Evolutionary conservation across 75 land plant species (phyloP).

Genomic region (Ceratopteris richardii): DNA sequence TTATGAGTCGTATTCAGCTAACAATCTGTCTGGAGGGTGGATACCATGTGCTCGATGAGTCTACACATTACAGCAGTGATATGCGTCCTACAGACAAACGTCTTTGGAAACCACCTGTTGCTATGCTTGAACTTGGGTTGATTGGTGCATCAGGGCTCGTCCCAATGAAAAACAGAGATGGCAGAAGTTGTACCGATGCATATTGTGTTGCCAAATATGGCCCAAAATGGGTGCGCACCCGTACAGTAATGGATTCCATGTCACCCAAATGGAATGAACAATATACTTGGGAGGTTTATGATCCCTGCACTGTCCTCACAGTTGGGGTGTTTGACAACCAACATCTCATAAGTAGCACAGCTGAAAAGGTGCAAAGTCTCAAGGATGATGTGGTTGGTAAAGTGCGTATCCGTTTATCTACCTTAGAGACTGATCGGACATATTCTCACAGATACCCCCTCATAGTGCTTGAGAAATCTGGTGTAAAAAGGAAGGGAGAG

Average conservation of each 20-base stretch:
- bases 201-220: slow-evolving; percentile 54
- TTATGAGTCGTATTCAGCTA: slow-evolving; percentile 16
- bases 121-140: slow-evolving; percentile 39
- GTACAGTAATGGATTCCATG: slow-evolving; percentile 33
- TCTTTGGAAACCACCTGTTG: slow-evolving; percentile 29
- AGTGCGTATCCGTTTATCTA: slow-evolving; percentile 57
- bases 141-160: slow-evolving; percentile 26
- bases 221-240: slow-evolving; percentile 43
- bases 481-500: slow-evolving; percentile 81
- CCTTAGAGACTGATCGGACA: slow-evolving; percentile 46
- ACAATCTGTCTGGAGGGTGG: slow-evolving; percentile 42
- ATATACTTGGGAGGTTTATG: slow-evolving; percentile 69
- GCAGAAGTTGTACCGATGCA: slow-evolving; percentile 24
- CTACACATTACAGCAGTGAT: slow-evolving; percentile 36
- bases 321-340: slow-evolving; percentile 70
- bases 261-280: slow-evolving; percentile 48
- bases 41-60: slow-evolving; percentile 45
- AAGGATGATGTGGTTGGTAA: slow-evolving; percentile 53
- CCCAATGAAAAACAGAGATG: slow-evolving; percentile 32
- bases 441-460: slow-evolving; percentile 67
- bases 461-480: slow-evolving; percentile 45
- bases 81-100: slow-evolving; percentile 36
- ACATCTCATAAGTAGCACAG: slow-evolving; percentile 14
- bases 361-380: neutral
- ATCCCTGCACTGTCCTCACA: slow-evolving; percentile 70